phyloP scores from a whole-genome alignment of 2,329 filamentous ascomycete species.

The Colletotrichum sp. region DNA sequence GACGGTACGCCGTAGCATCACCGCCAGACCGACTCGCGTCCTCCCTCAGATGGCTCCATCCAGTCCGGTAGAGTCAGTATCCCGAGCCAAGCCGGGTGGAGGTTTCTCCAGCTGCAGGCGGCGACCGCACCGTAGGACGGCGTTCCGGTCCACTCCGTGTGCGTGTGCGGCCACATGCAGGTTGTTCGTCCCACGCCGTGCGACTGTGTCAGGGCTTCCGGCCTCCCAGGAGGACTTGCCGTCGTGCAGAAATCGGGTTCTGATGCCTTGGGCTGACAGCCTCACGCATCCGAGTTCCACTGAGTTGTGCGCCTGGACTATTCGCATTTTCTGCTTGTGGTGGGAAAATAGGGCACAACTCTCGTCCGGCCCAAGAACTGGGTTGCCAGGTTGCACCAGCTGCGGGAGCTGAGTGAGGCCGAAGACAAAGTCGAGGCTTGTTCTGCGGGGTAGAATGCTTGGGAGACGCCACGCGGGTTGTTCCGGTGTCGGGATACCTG shows the following conservation, averaged over 20 bases:
- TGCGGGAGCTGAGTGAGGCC: constrained; percentile 45
- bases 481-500: constrained; percentile 26
- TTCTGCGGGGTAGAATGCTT: constrained; percentile 44
- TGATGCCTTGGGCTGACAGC: not conserved
- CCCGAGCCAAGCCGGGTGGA: constrained; percentile 3
- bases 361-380: constrained; percentile 33
- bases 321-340: not conserved
- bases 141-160: not conserved
- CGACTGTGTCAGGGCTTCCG: not conserved
- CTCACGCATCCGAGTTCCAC: not conserved
- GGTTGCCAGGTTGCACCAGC: constrained; percentile 38
- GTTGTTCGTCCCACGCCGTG: not conserved
- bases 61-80: not conserved
- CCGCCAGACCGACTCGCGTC: not conserved
- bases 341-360: not conserved
- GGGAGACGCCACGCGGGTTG: constrained; percentile 40
- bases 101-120: not conserved
- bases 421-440: constrained; percentile 45
- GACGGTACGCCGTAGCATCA: not conserved
- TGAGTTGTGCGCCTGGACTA: not conserved
- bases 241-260: not conserved
- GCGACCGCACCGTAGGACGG: not conserved
- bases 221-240: not conserved
- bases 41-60: not conserved
- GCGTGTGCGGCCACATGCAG: constrained; percentile 17